Evolutionary conservation across 73 alveolate genomes (phyloP), one percentile per base, ranked within the genome.

Genomic region (Paramecium biaurelia): DNA sequence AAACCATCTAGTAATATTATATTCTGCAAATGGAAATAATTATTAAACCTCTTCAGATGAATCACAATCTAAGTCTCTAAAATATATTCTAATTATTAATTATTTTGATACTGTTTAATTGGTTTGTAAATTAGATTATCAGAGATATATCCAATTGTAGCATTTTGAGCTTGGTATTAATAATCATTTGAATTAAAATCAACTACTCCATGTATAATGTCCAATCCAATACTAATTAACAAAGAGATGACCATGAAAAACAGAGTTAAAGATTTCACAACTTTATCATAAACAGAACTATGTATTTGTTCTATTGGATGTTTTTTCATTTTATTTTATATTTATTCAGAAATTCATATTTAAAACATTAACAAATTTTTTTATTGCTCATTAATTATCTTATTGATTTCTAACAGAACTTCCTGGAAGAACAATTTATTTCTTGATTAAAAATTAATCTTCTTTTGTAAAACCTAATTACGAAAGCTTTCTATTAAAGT

Each of bases 41-140:
- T 18, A 45, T 23, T 30, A 23, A 9, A 7, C 18, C 23, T 79
- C 90, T 79, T 79, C 90, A 12, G 90, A 79, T 20, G 76, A 79
- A 45, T 79, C 90, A 79, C 90, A 79, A 6, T 79, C 42, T 23
- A 79, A 45, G 23, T 79, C 90, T 45, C 76, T 41, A 24, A 79
- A 79, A 79, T 24, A 20, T 38, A 43, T 34, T 21, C 90, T 43
- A 79, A 15, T 20, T 72, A 42, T 45, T 23, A 12, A 4, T 10
- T 43, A 42, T 43, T n/a, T 20, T 14, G 21, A 18, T 79, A 79
- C 76, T 79, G 5, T 47, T 41, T 79, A 0, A 79, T 79, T 24
- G 90, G 90, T 21, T 28, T 14, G 15, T 12, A 20, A 4, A 42
- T 8, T 1, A 79, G 47, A 79, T 79, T 79, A 43, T 47, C 72